These are phyloP conservation scores for Medicago arabica DNA, from an alignment of 306 rosid species.

Conservation along the genomic window DNA sequence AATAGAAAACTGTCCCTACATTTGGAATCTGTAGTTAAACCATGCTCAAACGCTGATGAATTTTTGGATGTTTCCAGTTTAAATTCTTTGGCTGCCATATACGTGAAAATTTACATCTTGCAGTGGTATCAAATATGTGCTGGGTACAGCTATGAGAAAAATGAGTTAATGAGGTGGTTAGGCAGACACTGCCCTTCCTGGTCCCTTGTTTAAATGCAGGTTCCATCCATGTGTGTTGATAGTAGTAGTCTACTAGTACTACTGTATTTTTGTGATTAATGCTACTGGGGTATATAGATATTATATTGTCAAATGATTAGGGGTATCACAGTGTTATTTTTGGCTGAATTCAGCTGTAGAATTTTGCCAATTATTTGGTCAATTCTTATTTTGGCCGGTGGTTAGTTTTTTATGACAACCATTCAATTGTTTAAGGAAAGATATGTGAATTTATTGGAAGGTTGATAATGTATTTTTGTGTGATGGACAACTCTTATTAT, in stretches of 20 bases:
- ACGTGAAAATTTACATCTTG: slow-evolving; percentile 13
- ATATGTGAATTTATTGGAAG: slow-evolving; percentile 27
- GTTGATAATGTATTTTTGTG: slow-evolving; percentile 7
- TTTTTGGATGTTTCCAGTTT: slow-evolving; percentile 16
- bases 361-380: slow-evolving; percentile 32
- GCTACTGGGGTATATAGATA: slow-evolving; percentile 31
- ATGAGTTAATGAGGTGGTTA: slow-evolving; percentile 49
- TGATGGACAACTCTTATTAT: not conserved
- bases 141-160: slow-evolving; percentile 45
- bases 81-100: slow-evolving; percentile 32
- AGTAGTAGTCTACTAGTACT: not conserved
- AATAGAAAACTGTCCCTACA: slow-evolving; percentile 5
- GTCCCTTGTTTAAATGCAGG: slow-evolving; percentile 43
- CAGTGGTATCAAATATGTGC: slow-evolving; percentile 38
- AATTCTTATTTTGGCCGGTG: slow-evolving; percentile 35
- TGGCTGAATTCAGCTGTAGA: slow-evolving; percentile 23
- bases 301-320: slow-evolving; percentile 28
- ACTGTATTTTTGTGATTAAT: slow-evolving; percentile 21
- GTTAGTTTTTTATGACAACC: slow-evolving; percentile 31
- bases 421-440: slow-evolving; percentile 19
- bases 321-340: slow-evolving; percentile 1
- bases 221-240: slow-evolving; percentile 29
- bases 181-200: slow-evolving; percentile 41
- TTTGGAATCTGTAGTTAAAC: slow-evolving; percentile 11
- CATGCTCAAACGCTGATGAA: not conserved